Evolutionary conservation across 129 eudicot species (phyloP).

Genomic region (Helianthus tuberosus): DNA sequence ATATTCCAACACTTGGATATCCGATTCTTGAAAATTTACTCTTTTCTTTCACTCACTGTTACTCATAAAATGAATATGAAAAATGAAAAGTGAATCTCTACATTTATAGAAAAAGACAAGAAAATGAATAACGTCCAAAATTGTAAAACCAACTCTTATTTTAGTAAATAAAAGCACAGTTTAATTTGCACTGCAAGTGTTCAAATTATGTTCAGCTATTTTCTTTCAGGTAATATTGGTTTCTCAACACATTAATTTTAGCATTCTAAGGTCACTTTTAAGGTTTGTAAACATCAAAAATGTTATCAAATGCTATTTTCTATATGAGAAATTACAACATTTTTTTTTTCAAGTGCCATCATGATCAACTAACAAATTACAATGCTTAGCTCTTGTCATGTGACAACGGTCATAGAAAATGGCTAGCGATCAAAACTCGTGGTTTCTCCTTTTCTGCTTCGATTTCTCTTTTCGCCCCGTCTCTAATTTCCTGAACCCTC

Average conservation of each 20-base stretch:
- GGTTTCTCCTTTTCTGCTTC: slow-evolving; percentile 73
- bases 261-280: not conserved
- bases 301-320: slow-evolving; percentile 10
- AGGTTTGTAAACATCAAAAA: not conserved
- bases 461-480: slow-evolving; percentile 51
- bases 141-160: too few species aligned
- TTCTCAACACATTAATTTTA: not conserved
- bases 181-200: too few species aligned
- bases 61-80: too few species aligned
- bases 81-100: too few species aligned
- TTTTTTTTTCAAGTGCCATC: slow-evolving; percentile 4
- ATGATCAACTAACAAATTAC: slow-evolving; percentile 10
- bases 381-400: not conserved
- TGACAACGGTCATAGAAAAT: slow-evolving; percentile 54
- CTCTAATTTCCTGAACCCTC: slow-evolving; percentile 58
- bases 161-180: too few species aligned
- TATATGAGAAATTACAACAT: not conserved
- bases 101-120: too few species aligned
- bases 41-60: too few species aligned
- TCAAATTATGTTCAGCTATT: too few species aligned
- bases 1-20: too few species aligned
- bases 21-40: too few species aligned
- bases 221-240: too few species aligned
- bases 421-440: slow-evolving; percentile 68
- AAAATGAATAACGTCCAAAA: too few species aligned